Conservation (phyloP, 1,284 basidiomycete species). For the Coniferiporia weirii region DNA sequence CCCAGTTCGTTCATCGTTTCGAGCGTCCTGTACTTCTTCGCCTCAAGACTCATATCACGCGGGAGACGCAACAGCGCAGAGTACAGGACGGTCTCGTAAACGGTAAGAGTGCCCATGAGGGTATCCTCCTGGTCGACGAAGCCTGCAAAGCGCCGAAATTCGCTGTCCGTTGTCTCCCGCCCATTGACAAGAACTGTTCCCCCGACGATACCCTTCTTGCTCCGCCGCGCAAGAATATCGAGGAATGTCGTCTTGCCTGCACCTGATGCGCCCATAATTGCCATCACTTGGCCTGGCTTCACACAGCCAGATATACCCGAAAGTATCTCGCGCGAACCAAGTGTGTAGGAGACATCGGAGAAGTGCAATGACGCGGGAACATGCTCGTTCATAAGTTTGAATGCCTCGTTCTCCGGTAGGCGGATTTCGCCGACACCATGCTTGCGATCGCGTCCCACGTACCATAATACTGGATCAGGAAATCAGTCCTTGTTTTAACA, state of each 20-base stretch:
- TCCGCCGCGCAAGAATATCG: constrained; percentile 89
- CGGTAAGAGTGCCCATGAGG: constrained; percentile 92
- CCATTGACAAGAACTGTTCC: constrained; percentile 88
- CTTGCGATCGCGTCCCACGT: constrained; percentile 68
- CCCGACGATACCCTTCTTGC: constrained; percentile 73
- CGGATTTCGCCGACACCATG: constrained; percentile 74
- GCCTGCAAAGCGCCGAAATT: constrained; percentile 84
- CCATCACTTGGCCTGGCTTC: constrained; percentile 85
- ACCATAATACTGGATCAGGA: constrained; percentile 70
- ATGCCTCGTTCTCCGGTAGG: constrained; percentile 75
- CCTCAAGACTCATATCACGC: constrained; percentile 89
- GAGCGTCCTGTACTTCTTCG: constrained; percentile 89
- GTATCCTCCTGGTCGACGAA: constrained; percentile 99
- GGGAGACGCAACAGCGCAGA: constrained; percentile 88
- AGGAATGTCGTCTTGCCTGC: constrained; percentile 96
- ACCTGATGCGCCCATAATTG: constrained; percentile 94
- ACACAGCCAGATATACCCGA: constrained; percentile 78
- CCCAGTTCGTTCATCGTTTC: constrained; percentile 97
- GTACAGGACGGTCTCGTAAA: constrained; percentile 95
- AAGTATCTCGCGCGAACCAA: constrained; percentile 68
- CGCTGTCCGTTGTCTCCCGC: constrained; percentile 63
- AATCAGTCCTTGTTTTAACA: neutral
- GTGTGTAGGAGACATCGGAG: constrained; percentile 75
- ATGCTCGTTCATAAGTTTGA: constrained; percentile 88
- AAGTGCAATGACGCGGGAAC: constrained; percentile 91